Base-by-base conservation (phyloP, 2,329 filamentous ascomycete genomes). In the Paracorniculantispora psalliotae region DNA sequence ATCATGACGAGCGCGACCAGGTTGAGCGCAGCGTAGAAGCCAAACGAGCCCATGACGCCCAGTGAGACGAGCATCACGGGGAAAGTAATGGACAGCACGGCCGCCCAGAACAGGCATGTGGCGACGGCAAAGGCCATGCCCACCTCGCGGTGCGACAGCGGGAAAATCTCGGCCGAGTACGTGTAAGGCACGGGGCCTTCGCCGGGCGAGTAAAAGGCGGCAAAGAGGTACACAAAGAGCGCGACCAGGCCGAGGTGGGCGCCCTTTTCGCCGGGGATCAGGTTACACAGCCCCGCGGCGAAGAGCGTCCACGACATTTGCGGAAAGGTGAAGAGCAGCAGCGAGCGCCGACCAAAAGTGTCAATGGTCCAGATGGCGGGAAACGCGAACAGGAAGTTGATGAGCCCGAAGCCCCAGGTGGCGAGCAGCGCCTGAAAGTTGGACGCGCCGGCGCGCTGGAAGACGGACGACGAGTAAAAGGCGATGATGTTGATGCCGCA, bases 401-500 rank as follows among this genome's bases (percentile, higher is more conserved):
- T 75, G 0, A 85, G 69, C 3, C 84, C 84, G 61, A 84, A 85
- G 0, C 83, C 83, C 65, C 79, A 80, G 0, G 81, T 83, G 0
- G 80, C 82, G 19, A 84, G 71, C n/a, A 86, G 76, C 64, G 88
- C 84, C 35, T 81, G 73, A 49, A 80, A 81, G 1, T 78, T 71
- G 44, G 61, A 71, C 37, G 84, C 82, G 4, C 85, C 85, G 2
- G 86, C 81, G 1, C 86, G 70, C 33, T 71, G 65, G 66, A 86
- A 86, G 17, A 86, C 77, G 5, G 84, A 86, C 0, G 84, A 86
- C 0, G 84, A 88, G 72, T 92, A 91, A 71, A 91, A 91, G 1
- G 88, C 86, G 58, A 91, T 88, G 59, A 91, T 88, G 68, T 90
- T 90, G 71, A 89, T 81, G 54, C 73, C 81, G 65, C 85, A 88